Evolutionary conservation across 163 green algal genomes (phyloP), one percentile per base, ranked within the genome.

Genomic region (Chlamydomonas reinhardtii): DNA sequence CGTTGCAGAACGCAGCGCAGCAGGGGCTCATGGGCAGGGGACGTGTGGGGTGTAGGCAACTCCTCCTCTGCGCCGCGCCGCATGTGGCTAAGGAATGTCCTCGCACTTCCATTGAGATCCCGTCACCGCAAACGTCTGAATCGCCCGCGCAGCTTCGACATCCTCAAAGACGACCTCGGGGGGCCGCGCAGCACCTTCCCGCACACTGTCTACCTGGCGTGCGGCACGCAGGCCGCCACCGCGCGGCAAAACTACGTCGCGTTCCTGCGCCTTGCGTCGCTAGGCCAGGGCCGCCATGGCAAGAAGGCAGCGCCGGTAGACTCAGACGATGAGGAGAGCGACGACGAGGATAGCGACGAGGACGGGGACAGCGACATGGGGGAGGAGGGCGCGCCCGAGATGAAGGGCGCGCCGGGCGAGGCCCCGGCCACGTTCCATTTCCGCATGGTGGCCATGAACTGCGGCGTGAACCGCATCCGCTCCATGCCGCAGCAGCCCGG

Each of bases 391-490:
- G 74, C 20, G 77, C 73, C 86, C 83, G 91, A 32, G 83, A 90
- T 52, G 87, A 72, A 54, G 76, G 54, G 76, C 32, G 31, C n/a
- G 14, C 2, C n/a, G 2, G 71, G 86, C 39, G 87, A 91, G 72
- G 71, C 75, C 35, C 90, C 90, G 34, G 77, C 90, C 24, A 90
- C 74, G 24, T 87, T 93, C 66, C 90, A 92, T 70, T 91, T 85
- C 84, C 79, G 84, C 48, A 74, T 62, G 24, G 52, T 78, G 24
- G 87, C 24, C 95, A 98, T 84, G 79, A 81, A 17, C 20, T 95
- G 96, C 32, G 95, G 94, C 9, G 92, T 99, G 79, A 99, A 99
- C 93, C 94, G 98, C 16, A 77, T 99, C 22, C 95, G 98, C 29
- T 85, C 84, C 59, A 97, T 97, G 92, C 96, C 94, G 29, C 97